phyloP scores from a whole-genome alignment of 192 early-diverging fungal genomes.

The Linnemannia elongata region DNA sequence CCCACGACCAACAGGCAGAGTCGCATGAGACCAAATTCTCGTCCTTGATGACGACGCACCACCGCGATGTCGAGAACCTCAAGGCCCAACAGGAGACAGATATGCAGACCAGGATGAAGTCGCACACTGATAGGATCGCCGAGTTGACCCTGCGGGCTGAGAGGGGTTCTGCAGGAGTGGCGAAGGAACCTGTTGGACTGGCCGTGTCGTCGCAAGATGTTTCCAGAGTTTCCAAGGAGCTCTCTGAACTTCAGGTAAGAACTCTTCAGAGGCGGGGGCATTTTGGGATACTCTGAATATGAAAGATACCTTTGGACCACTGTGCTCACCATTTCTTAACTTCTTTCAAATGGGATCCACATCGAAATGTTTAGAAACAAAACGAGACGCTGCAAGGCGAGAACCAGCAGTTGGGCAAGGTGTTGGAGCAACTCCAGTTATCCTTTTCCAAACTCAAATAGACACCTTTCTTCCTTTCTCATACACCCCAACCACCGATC shows the following conservation, averaged over 20 bases:
- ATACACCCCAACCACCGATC: not conserved
- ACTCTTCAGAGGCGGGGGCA: not conserved
- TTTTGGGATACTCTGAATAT: not conserved
- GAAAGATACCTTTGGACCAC: no score
- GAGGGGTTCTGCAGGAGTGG: not conserved
- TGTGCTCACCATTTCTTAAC: no score
- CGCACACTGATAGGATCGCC: not conserved
- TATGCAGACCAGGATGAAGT: slow-evolving; percentile 4
- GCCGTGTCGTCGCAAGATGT: not conserved
- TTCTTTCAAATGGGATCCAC: not conserved
- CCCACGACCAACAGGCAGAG: slow-evolving; percentile 25
- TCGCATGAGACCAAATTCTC: slow-evolving; percentile 20
- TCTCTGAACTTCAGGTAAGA: slow-evolving; percentile 60
- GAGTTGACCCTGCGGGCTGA: not conserved
- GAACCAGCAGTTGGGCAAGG: slow-evolving; percentile 19
- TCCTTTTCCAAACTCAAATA: not conserved
- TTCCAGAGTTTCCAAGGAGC: slow-evolving; percentile 16
- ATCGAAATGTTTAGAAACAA: slow-evolving; percentile 16
- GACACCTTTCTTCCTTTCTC: not conserved
- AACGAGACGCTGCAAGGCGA: slow-evolving; percentile 17
- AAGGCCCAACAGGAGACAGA: not conserved
- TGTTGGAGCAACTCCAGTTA: slow-evolving; percentile 19
- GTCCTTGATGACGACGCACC: slow-evolving; percentile 12
- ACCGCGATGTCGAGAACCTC: slow-evolving; percentile 5
- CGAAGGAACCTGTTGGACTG: not conserved